Percentiles rank a stretch among this genome's conserved stretches.
Evolutionary conservation across 805 yeast genomes (phyloP).

Genomic region (Myxozyma melibiosi): DNA sequence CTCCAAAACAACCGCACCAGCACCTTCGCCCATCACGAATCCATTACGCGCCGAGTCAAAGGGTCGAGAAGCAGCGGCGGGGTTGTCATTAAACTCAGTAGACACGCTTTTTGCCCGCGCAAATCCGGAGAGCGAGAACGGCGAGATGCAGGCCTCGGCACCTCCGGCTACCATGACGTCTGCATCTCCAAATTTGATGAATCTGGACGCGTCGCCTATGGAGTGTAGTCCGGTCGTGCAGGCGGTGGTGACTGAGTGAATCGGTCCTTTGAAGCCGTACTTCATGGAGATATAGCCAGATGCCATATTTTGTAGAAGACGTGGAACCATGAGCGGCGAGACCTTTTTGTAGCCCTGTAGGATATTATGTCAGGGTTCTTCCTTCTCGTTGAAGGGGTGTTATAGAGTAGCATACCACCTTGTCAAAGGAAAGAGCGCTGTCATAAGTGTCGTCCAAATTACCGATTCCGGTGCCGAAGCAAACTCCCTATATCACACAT

Average conservation of each 20-base stretch:
- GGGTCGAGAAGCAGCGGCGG: conserved; percentile 76
- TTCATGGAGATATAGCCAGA: conserved; percentile 86
- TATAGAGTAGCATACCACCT: conserved; percentile 33
- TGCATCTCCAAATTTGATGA: conserved; percentile 77
- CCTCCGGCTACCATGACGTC: conserved; percentile 95
- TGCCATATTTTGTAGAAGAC: conserved; percentile 86
- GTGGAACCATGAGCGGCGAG: conserved; percentile 86
- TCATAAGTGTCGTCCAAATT: conserved; percentile 73
- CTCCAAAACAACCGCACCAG: conserved; percentile 80
- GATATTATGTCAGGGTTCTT: not conserved
- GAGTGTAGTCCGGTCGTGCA: conserved; percentile 96
- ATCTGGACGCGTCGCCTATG: conserved; percentile 87
- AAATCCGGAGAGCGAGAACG: conserved; percentile 85
- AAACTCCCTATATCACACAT: conserved; percentile 57
- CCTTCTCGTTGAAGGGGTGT: no score
- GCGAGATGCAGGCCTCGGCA: conserved; percentile 83
- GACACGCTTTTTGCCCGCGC: conserved; percentile 83
- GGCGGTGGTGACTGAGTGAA: conserved; percentile 88
- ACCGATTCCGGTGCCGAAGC: conserved; percentile 94
- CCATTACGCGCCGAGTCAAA: conserved; percentile 80
- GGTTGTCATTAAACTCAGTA: conserved; percentile 61
- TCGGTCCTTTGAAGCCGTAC: conserved; percentile 77
- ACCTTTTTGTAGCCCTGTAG: conserved; percentile 62
- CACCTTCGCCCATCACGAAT: conserved; percentile 91
- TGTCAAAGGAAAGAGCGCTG: conserved; percentile 56